Conservation (phyloP, 2,329 filamentous ascomycete species). For the Mycogone perniciosa region DNA sequence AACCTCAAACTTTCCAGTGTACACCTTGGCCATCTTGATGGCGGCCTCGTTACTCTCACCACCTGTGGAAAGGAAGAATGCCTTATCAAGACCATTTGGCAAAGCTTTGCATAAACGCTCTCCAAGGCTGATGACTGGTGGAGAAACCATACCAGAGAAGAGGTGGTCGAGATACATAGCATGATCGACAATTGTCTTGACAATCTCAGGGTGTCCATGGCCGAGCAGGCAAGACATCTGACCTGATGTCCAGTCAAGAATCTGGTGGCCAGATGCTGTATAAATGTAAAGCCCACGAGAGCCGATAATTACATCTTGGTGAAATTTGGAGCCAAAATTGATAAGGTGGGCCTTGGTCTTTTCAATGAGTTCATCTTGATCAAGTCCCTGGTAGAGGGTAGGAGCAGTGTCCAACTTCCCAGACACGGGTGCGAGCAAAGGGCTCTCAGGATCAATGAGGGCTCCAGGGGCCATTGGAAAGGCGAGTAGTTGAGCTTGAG, state of each 20-base stretch:
- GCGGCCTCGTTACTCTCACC: conserved; percentile 55
- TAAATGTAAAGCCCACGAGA: conserved; percentile 41
- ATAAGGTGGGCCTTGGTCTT: conserved; percentile 21
- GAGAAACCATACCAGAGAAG: conserved; percentile 52
- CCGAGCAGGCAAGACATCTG: conserved; percentile 56
- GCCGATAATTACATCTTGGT: conserved; percentile 34
- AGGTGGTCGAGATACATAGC: conserved; percentile 50
- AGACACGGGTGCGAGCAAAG: conserved; percentile 2
- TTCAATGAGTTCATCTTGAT: conserved; percentile 17
- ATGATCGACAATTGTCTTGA: conserved; percentile 43
- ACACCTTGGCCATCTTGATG: conserved; percentile 58
- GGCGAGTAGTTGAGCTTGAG: background rate
- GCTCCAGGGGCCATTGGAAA: conserved; percentile 20
- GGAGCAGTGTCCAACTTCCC: conserved; percentile 12
- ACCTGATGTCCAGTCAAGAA: conserved; percentile 55
- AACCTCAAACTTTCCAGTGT: conserved; percentile 59
- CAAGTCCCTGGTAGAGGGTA: conserved; percentile 17
- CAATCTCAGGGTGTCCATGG: conserved; percentile 52
- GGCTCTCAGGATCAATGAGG: conserved; percentile 7
- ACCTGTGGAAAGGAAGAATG: conserved; percentile 53
- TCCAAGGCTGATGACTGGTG: conserved; percentile 50
- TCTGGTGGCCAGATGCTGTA: conserved; percentile 36
- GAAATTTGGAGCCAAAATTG: conserved; percentile 21
- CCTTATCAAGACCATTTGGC: conserved; percentile 44
- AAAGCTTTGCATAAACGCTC: conserved; percentile 43